Evolutionary conservation across 106 monocot genomes (phyloP).

Genomic region (Acorus calamus): DNA sequence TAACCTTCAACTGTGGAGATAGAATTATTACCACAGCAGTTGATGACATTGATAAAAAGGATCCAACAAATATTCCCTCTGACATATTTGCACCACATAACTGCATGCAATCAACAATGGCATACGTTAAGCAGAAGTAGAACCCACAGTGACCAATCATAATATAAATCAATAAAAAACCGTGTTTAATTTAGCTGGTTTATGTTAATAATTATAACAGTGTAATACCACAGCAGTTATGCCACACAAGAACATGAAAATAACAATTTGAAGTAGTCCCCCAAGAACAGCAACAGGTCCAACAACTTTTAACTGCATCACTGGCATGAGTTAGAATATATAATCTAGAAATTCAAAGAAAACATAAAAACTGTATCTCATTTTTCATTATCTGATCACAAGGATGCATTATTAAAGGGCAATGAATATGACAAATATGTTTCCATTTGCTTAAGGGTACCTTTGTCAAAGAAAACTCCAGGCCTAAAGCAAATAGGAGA

Average conservation of each 20-base stretch:
- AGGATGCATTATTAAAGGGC: too few relatives aligned
- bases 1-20: not conserved
- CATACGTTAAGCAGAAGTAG: not conserved
- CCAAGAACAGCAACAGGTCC: conserved; percentile 92
- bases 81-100: conserved; percentile 85
- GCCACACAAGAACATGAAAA: conserved; percentile 85
- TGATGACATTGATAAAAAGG: conserved; percentile 96
- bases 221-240: conserved; percentile 63
- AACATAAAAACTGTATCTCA: not conserved
- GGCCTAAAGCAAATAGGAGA: conserved; percentile 91
- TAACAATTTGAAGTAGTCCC: conserved; percentile 86
- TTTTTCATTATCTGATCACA: too few relatives aligned
- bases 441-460: conserved; percentile 23
- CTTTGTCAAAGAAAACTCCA: conserved; percentile 93
- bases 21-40: conserved; percentile 76
- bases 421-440: not conserved
- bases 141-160: not conserved
- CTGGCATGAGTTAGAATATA: not conserved
- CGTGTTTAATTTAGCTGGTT: too few relatives aligned
- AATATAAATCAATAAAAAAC: too few relatives aligned
- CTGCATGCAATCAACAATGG: conserved; percentile 28
- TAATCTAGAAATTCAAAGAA: not conserved
- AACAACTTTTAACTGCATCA: conserved; percentile 71
- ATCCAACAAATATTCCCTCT: conserved; percentile 90
- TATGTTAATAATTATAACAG: too few relatives aligned